Evolutionary conservation across 345 rosid genomes (phyloP).

Genomic region (Rhodamnia argentea): DNA sequence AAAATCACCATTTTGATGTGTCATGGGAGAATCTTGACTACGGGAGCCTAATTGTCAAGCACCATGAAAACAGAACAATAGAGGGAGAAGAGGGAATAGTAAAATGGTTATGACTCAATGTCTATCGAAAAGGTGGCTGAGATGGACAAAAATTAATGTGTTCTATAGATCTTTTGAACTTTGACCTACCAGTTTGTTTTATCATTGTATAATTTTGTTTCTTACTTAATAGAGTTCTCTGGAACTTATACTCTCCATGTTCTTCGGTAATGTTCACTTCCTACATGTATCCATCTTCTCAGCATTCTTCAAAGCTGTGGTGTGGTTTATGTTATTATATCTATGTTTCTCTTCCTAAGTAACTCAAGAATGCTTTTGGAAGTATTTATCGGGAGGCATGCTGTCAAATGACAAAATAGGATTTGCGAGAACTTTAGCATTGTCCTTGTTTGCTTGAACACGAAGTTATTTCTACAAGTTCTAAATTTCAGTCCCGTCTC

Average conservation of each 20-base stretch:
- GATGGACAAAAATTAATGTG: background rate
- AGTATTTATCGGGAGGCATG: background rate
- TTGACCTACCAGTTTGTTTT: background rate
- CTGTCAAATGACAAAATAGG: background rate
- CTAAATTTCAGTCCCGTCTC: background rate
- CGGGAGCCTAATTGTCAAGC: background rate
- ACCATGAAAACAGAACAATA: background rate
- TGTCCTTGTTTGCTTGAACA: background rate
- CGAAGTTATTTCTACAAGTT: background rate
- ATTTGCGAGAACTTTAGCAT: background rate
- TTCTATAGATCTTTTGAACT: background rate
- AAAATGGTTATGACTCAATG: background rate
- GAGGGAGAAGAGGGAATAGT: background rate
- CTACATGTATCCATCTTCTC: background rate
- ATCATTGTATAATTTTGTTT: background rate
- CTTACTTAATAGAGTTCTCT: background rate
- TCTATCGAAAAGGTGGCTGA: background rate
- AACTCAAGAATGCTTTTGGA: background rate
- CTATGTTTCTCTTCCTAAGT: background rate
- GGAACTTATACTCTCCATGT: background rate
- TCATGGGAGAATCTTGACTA: background rate
- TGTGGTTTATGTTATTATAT: background rate
- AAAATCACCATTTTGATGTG: background rate
- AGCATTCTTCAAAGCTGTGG: background rate
- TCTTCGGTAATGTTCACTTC: background rate